Percentiles rank a stretch among this genome's conserved stretches.
These are phyloP conservation scores for Syncephalastrum contaminatum DNA, from an alignment of 371 early-diverging fungal genomes.

Conservation along the genomic window DNA sequence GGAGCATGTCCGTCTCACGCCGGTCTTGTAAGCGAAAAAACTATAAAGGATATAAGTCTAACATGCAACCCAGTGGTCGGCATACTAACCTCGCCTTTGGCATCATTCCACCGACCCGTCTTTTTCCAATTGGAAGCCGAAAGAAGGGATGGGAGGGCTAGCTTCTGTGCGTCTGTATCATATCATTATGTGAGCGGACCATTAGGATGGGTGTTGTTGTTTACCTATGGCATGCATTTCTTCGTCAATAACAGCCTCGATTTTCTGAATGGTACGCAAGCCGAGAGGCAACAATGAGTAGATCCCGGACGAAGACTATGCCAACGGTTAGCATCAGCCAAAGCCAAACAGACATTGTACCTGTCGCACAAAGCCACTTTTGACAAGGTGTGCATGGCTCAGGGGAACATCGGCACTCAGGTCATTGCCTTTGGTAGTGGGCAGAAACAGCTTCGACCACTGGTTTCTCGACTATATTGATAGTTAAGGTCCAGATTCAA, in stretches of 20 bases:
- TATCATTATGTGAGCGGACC: background rate
- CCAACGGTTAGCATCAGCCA: background rate
- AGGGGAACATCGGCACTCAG: slow-evolving; percentile 15
- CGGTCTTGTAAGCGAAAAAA: slow-evolving; percentile 83
- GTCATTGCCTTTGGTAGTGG: slow-evolving; percentile 26
- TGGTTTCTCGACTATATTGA: background rate
- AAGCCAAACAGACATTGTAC: slow-evolving; percentile 17
- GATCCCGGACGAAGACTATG: slow-evolving; percentile 76
- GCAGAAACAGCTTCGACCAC: slow-evolving; percentile 26
- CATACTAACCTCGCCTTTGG: slow-evolving; percentile 62
- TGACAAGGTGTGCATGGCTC: slow-evolving; percentile 39
- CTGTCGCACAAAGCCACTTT: slow-evolving; percentile 59
- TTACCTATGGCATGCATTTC: slow-evolving; percentile 75
- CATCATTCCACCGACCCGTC: slow-evolving; percentile 76
- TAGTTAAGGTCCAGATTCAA: too few species aligned
- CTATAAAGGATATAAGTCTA: slow-evolving; percentile 18
- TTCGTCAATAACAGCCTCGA: slow-evolving; percentile 76
- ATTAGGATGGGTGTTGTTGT: background rate
- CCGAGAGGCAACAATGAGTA: slow-evolving; percentile 83
- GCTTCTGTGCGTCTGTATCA: slow-evolving; percentile 64
- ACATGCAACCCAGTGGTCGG: background rate
- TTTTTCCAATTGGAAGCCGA: slow-evolving; percentile 72
- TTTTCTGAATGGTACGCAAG: slow-evolving; percentile 68
- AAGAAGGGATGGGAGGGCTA: slow-evolving; percentile 71
- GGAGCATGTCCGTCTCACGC: slow-evolving; percentile 63